Evolutionary conservation across 1,139 yeast genomes (phyloP).

Genomic region (Saccharomyces hybrid): DNA sequence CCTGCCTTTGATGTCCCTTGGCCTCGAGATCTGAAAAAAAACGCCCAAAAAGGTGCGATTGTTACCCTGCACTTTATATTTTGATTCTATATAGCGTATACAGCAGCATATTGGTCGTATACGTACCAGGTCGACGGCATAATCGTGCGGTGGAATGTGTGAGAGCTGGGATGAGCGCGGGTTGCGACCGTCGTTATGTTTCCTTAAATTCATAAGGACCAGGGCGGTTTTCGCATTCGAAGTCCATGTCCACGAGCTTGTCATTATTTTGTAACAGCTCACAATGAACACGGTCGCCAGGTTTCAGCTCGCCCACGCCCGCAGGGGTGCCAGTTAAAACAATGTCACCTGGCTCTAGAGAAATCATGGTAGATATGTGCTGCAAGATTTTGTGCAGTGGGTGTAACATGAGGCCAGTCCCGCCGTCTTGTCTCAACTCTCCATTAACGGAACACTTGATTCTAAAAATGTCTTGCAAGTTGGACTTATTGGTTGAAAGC

Average conservation of each 20-base stretch:
- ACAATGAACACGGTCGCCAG: conserved; percentile 74
- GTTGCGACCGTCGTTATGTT: conserved; percentile 29
- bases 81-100: not conserved
- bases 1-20: not conserved
- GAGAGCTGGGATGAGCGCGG: not conserved
- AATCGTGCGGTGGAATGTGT: not conserved
- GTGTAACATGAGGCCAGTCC: conserved; percentile 81
- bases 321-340: conserved; percentile 94
- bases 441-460: conserved; percentile 68
- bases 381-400: conserved; percentile 74
- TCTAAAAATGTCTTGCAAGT: conserved; percentile 29
- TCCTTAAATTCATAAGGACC: conserved; percentile 70
- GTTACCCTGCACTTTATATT: not conserved
- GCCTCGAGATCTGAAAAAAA: not conserved
- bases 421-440: conserved; percentile 60
- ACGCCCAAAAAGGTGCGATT: not conserved
- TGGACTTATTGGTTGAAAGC: conserved; percentile 67
- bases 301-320: conserved; percentile 80
- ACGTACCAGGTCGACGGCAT: not conserved
- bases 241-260: conserved; percentile 43
- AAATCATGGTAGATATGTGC: conserved; percentile 80
- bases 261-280: conserved; percentile 49
- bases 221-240: conserved; percentile 60
- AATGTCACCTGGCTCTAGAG: conserved; percentile 82
- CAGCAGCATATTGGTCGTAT: conserved; percentile 1